Percentiles rank a stretch among this genome's conserved stretches.
phyloP scores from a whole-genome alignment of 768 basidiomycete genomes.

The Boletus vermiculosoides region DNA sequence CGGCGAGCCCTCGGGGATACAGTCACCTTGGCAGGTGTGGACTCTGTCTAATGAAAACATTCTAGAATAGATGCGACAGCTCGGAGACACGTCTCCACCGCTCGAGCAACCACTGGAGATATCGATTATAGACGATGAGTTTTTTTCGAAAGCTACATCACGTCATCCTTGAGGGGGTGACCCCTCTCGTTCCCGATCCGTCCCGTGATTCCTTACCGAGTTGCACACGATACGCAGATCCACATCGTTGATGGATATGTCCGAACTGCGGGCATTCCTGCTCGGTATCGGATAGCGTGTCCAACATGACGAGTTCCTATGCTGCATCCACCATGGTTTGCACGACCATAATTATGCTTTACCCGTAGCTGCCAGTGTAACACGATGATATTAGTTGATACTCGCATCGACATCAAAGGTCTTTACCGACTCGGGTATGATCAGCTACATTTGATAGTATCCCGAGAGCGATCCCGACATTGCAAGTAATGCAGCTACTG shows the following conservation, averaged over 20 bases:
- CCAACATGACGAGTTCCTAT: slow-evolving; percentile 83
- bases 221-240: slow-evolving; percentile 49
- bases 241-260: slow-evolving; percentile 92
- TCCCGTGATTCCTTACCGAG: neutral
- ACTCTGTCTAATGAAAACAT: neutral
- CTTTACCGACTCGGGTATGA: neutral
- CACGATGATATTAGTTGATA: slow-evolving; percentile 77
- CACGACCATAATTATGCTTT: slow-evolving; percentile 2
- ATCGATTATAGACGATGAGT: slow-evolving; percentile 79
- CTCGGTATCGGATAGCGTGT: slow-evolving; percentile 89
- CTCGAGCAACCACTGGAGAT: slow-evolving; percentile 68
- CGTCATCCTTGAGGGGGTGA: slow-evolving; percentile 88
- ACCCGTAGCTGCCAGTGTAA: slow-evolving; percentile 76
- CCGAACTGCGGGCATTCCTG: slow-evolving; percentile 89
- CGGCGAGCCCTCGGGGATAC: slow-evolving; percentile 86
- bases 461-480: too few relatives aligned
- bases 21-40: slow-evolving; percentile 62
- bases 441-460: neutral
- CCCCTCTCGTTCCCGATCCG: neutral
- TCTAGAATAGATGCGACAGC: slow-evolving; percentile 41
- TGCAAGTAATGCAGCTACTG: neutral
- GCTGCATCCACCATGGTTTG: slow-evolving; percentile 7
- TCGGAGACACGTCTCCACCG: slow-evolving; percentile 85
- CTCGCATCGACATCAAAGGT: neutral
- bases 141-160: slow-evolving; percentile 83